These are phyloP conservation scores for Jackrogersella minutella DNA, from an alignment of 495 filamentous ascomycete species.

Conservation along the genomic window DNA sequence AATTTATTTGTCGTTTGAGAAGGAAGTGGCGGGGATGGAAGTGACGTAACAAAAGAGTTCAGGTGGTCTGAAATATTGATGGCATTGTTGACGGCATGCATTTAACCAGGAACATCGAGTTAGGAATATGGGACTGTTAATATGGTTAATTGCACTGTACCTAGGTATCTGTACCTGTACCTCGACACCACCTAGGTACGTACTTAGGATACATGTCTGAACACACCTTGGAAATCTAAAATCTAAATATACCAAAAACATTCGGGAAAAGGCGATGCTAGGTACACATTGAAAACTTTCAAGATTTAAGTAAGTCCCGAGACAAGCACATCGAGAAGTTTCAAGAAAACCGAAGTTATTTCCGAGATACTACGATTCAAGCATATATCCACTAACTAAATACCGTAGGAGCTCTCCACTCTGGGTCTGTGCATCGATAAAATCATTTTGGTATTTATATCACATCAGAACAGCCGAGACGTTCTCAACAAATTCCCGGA, in stretches of 20 bases:
- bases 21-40: conserved; percentile 16
- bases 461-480: conserved; percentile 5
- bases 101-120: not conserved
- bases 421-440: conserved; percentile 16
- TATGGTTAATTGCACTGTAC: not conserved
- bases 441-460: not conserved
- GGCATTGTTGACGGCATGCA: conserved; percentile 11
- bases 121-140: too few relatives aligned
- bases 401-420: not conserved
- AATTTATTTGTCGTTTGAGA: not conserved
- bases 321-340: too few relatives aligned
- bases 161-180: too few relatives aligned
- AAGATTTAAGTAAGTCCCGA: too few relatives aligned
- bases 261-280: too few relatives aligned
- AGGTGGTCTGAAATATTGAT: conserved; percentile 10
- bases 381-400: not conserved
- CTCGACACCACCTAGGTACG: too few relatives aligned
- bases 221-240: too few relatives aligned
- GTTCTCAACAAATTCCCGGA: conserved; percentile 19
- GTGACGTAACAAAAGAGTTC: conserved; percentile 17
- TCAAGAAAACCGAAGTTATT: not conserved
- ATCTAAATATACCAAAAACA: too few relatives aligned
- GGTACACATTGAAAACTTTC: too few relatives aligned
- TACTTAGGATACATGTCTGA: too few relatives aligned
- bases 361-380: not conserved